Conservation (phyloP, 331 rosid genomes). For the Prunus yedoensis region DNA sequence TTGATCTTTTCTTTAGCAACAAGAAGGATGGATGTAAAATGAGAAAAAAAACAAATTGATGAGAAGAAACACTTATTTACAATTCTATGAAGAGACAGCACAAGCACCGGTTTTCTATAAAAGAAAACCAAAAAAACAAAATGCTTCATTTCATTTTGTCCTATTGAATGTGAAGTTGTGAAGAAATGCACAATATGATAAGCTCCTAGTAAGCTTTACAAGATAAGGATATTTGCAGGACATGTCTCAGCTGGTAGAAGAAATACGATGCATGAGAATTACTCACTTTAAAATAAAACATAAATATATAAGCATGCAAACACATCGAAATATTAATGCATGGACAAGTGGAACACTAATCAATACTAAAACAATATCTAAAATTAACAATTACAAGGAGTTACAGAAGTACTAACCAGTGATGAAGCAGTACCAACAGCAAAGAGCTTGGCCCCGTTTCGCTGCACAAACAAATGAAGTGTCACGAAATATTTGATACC, state of each 20-base stretch:
- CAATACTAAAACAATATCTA: neutral
- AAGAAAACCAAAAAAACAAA: too few relatives aligned
- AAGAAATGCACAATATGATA: neutral
- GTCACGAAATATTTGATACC: slow-evolving; percentile 19
- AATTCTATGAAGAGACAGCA: too few relatives aligned
- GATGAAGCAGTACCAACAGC: slow-evolving; percentile 82
- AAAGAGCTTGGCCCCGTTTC: slow-evolving; percentile 82
- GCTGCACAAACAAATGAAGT: slow-evolving; percentile 43
- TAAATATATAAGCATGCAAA: neutral
- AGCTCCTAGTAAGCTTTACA: neutral
- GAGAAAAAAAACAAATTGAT: too few relatives aligned
- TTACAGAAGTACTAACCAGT: slow-evolving; percentile 55
- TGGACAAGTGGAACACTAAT: slow-evolving; percentile 3
- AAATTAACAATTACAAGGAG: slow-evolving; percentile 11
- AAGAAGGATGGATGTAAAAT: neutral
- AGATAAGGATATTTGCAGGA: neutral
- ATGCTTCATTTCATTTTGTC: neutral
- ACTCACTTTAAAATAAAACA: neutral
- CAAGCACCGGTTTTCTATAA: neutral
- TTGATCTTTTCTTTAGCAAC: neutral
- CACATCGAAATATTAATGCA: neutral
- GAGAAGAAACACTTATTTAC: too few relatives aligned
- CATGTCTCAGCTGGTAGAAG: neutral
- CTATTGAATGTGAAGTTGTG: neutral
- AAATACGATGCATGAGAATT: neutral